phyloP scores from a whole-genome alignment of 108 stramenopile genomes.

The Nannochloropsis granulata region DNA sequence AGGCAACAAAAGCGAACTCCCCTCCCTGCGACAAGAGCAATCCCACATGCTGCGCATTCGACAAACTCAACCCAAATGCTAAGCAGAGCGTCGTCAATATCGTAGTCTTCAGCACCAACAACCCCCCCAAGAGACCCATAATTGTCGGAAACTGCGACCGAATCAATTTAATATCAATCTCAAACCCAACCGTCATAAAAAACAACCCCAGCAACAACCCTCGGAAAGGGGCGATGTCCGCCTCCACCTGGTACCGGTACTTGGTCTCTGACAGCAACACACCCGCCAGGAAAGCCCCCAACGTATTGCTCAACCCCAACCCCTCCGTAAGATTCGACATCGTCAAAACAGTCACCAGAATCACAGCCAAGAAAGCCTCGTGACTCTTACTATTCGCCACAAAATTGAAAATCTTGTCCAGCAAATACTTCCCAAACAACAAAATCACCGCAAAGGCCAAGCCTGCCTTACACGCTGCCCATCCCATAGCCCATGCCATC shows the following conservation, averaged over 20 bases:
- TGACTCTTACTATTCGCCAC: conserved; percentile 66
- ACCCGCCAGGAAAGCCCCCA: conserved; percentile 91
- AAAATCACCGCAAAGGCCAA: conserved; percentile 71
- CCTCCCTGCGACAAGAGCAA: conserved; percentile 78
- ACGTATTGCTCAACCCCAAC: conserved; percentile 75
- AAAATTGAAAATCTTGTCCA: conserved; percentile 70
- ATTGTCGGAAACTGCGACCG: conserved; percentile 50
- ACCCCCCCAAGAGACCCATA: conserved; percentile 53
- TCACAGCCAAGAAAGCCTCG: conserved; percentile 82
- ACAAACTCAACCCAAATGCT: conserved; percentile 59
- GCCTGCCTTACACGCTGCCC: conserved; percentile 64
- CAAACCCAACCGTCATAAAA: conserved; percentile 91
- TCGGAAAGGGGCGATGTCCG: conserved; percentile 84
- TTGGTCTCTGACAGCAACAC: conserved; percentile 83
- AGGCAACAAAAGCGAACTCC: conserved; percentile 95
- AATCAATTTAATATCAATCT: conserved; percentile 69
- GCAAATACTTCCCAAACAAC: conserved; percentile 56
- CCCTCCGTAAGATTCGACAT: conserved; percentile 89
- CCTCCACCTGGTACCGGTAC: conserved; percentile 83
- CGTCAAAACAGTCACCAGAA: conserved; percentile 69
- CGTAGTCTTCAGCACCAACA: conserved; percentile 65
- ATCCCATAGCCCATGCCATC: conserved; percentile 57
- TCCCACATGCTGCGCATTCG: conserved; percentile 67
- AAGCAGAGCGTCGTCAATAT: conserved; percentile 50
- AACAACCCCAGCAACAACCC: conserved; percentile 83